A percentile compares a stretch with the other conserved stretches of the same genome.
These are phyloP conservation scores for Silybum marianum DNA, from an alignment of 129 eudicot genomes.

Conservation along the genomic window DNA sequence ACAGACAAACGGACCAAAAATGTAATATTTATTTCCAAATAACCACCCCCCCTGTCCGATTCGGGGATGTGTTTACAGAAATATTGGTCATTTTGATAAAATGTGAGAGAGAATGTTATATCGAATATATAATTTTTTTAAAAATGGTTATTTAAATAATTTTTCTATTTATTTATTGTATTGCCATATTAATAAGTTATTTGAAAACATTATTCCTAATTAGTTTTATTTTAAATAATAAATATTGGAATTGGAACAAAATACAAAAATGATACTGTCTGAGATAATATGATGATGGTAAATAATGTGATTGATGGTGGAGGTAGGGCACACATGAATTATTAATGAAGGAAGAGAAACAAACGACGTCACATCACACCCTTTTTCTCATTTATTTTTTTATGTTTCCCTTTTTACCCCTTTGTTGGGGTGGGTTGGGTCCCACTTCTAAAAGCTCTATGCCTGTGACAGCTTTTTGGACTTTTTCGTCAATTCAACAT, in stretches of 20 bases:
- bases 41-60: no score
- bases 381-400: conserved; percentile 28
- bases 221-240: no score
- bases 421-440: not conserved
- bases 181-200: no score
- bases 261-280: not conserved
- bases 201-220: no score
- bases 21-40: no score
- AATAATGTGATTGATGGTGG: not conserved
- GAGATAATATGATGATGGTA: not conserved
- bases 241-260: not conserved
- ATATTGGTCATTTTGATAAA: no score
- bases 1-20: no score
- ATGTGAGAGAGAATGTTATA: no score
- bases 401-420: conserved; percentile 28
- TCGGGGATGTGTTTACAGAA: no score
- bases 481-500: conserved; percentile 24
- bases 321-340: conserved; percentile 15
- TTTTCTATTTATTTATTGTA: no score
- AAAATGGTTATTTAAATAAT: no score
- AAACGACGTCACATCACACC: conserved; percentile 31
- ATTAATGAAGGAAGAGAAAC: not conserved
- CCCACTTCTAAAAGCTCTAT: conserved; percentile 19
- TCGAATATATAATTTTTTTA: no score
- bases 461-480: conserved; percentile 32